Evolutionary conservation across 1,284 basidiomycete genomes (phyloP).

Genomic region (Amylostereum areolatum): DNA sequence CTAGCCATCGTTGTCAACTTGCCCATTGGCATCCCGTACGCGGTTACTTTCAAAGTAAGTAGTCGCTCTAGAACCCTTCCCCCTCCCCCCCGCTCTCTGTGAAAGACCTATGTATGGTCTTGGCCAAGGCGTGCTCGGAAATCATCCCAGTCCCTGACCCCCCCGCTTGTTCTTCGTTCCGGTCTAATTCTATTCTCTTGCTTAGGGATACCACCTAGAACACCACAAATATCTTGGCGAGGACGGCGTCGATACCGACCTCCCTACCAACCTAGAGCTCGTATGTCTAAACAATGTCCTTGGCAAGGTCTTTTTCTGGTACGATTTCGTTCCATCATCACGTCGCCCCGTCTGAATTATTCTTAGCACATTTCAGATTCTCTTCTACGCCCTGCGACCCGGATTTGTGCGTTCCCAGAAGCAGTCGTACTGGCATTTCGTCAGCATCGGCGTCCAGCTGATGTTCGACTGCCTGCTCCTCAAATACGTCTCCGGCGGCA

Average conservation of each 20-base stretch:
- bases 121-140: too few species aligned
- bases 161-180: conserved; percentile 5
- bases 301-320: conserved; percentile 98
- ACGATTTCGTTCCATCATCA: conserved; percentile 24
- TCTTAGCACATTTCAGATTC: conserved; percentile 88
- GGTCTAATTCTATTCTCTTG: neutral
- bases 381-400: conserved; percentile 96
- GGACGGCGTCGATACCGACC: conserved; percentile 93
- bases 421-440: conserved; percentile 78
- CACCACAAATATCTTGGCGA: conserved; percentile 95
- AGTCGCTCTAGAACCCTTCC: conserved; percentile 6
- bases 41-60: conserved; percentile 88
- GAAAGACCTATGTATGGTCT: too few species aligned
- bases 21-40: conserved; percentile 92
- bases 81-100: too few species aligned
- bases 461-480: conserved; percentile 70
- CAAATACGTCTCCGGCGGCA: conserved; percentile 41
- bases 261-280: conserved; percentile 85
- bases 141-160: too few species aligned
- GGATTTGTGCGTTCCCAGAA: conserved; percentile 87
- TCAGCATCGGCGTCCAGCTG: conserved; percentile 73
- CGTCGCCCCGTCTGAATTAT: conserved; percentile 2
- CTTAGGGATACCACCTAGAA: conserved; percentile 85
- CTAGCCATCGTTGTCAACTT: conserved; percentile 90
- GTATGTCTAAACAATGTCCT: conserved; percentile 89